A percentile compares a stretch with the other conserved stretches of the same genome.
Conservation (phyloP, 202 grass and related monocot species). For the Carex arenaria region DNA sequence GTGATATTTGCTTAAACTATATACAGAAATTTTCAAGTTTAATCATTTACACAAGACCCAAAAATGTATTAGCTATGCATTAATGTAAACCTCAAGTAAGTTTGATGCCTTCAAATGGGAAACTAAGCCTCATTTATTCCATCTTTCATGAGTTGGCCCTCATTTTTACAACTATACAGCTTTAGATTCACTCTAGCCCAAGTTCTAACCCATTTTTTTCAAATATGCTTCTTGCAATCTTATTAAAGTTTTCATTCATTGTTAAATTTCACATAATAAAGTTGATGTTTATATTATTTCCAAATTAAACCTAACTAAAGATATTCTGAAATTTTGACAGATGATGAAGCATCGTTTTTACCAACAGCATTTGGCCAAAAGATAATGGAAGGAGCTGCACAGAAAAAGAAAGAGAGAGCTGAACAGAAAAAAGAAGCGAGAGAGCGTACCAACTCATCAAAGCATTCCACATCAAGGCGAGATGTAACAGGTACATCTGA, state of each 20-base stretch:
- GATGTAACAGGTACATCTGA: constrained; percentile 24
- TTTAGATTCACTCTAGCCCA: background rate
- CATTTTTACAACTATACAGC: background rate
- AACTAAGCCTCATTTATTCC: background rate
- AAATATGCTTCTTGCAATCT: background rate
- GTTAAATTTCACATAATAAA: background rate
- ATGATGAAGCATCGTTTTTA: constrained; percentile 32
- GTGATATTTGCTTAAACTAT: background rate
- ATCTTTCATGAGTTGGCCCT: background rate
- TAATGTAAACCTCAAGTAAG: background rate
- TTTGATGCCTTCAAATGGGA: background rate
- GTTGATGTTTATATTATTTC: background rate
- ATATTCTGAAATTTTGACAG: constrained; percentile 9
- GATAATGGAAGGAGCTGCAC: constrained; percentile 55
- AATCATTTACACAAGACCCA: background rate
- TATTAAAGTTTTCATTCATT: background rate
- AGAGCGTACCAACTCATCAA: constrained; percentile 28
- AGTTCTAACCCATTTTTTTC: background rate
- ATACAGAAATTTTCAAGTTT: background rate
- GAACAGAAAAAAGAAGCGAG: constrained; percentile 35
- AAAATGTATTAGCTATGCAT: background rate
- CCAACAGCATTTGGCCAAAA: constrained; percentile 60
- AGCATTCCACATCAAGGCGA: constrained; percentile 26
- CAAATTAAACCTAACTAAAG: background rate
- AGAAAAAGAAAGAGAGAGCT: constrained; percentile 66